A percentile compares a stretch with the other conserved stretches of the same genome.
phyloP scores from a whole-genome alignment of 1,284 basidiomycete species.

The Melampsora larici-populina region DNA sequence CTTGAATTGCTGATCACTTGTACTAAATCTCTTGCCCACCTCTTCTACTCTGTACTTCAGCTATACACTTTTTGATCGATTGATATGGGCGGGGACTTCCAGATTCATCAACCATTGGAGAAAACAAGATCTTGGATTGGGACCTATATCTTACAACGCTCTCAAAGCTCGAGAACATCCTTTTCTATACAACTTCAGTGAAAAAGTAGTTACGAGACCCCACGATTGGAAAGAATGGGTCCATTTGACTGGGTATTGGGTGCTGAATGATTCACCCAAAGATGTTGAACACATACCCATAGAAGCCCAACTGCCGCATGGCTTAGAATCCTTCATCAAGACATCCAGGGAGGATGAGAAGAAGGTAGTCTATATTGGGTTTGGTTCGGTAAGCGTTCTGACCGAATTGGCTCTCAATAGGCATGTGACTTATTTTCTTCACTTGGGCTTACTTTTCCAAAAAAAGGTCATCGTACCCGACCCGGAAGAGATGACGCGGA shows the following conservation, averaged over 20 bases:
- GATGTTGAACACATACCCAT: conserved; percentile 15
- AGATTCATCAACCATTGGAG: conserved; percentile 51
- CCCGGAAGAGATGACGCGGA: conserved; percentile 82
- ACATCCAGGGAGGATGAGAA: conserved; percentile 47
- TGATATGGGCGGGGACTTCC: conserved; percentile 50
- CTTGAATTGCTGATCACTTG: background rate
- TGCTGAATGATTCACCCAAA: conserved; percentile 56
- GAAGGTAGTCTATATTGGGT: conserved; percentile 52
- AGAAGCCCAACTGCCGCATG: conserved; percentile 47
- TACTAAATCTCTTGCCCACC: background rate
- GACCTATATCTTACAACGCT: conserved; percentile 46
- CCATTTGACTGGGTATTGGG: conserved; percentile 51
- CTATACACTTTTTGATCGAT: conserved; percentile 49
- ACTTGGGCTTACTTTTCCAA: conserved; percentile 56
- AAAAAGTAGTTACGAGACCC: conserved; percentile 49
- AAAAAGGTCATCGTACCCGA: conserved; percentile 78
- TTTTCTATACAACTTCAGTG: conserved; percentile 52
- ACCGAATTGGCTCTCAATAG: background rate
- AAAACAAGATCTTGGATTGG: conserved; percentile 56
- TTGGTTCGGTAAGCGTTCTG: conserved; percentile 47
- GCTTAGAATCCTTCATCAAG: conserved; percentile 47
- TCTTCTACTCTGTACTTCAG: conserved; percentile 13
- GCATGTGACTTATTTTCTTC: conserved; percentile 56
- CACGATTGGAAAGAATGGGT: conserved; percentile 50
- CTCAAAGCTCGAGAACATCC: conserved; percentile 47